Base-by-base conservation (phyloP, 139 green algal species). In the Coccomyxa sp. region DNA sequence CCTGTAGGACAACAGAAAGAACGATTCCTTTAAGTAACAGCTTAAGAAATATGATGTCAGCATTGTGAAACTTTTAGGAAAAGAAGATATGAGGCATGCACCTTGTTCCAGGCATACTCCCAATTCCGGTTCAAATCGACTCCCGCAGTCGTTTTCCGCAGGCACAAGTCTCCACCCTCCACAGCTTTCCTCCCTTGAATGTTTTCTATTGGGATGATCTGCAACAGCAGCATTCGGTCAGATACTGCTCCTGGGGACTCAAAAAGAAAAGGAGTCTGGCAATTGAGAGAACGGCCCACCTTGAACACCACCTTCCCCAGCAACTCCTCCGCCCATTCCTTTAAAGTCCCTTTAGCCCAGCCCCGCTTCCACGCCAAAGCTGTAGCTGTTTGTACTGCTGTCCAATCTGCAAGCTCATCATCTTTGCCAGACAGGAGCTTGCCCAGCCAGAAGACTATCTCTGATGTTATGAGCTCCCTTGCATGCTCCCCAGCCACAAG, bases 91-190 rank as follows among this genome's bases (percentile, higher is more conserved):
- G 10, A 15, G 63, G 18, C 38, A 51, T 67, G 23, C 76, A 89
- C 88, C 85, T 85, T 57, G 10, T 82, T 66, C 84, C 89, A 94
- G 13, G 81, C 88, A 81, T 89, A 89, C 3, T 80, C 82, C 84
- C 88, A 94, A 81, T 94, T 94, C 67, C 91, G 83, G 58, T 94
- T 94, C 0, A 94, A 83, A 76, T 94, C 91, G 51, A 94, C 89
- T 13, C 90, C 87, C 13, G 58, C 82, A 23, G 66, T 57, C 10
- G 88, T 93, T 45, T 89, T 93, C 11, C 91, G 84, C 76, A 88
- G 83, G 81, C 91, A 94, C 21, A 88, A 76, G 28, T 91, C 68
- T 21, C 89, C 89, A 0, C 23, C 76, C 68, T 94, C 91, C 76
- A 85, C 86, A 17, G 74, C 66, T 57, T 86, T 84, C n/a, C 88